Conservation (phyloP, 192 early-diverging fungal species). For the Lunasporangiospora selenospora region DNA sequence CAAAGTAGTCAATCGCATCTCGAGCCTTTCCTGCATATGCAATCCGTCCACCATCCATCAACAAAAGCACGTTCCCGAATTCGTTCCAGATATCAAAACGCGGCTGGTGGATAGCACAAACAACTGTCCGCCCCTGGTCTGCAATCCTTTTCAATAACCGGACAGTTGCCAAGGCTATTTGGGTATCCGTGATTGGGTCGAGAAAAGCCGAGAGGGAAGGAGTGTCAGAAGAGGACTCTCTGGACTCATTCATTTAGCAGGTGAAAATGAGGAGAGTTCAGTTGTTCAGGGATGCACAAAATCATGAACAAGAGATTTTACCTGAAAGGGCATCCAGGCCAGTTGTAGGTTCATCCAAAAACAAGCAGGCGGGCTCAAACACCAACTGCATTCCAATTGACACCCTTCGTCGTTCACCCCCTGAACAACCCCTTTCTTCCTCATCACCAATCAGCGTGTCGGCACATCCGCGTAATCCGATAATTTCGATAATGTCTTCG, state of each 20-base stretch:
- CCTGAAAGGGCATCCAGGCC: slow-evolving; percentile 65
- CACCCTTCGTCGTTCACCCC: slow-evolving; percentile 81
- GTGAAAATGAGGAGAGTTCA: no score
- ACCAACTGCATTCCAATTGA: slow-evolving; percentile 82
- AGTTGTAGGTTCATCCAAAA: slow-evolving; percentile 70
- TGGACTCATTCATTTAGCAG: no score
- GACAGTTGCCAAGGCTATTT: slow-evolving; percentile 2
- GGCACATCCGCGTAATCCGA: slow-evolving; percentile 69
- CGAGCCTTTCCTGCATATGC: slow-evolving; percentile 7
- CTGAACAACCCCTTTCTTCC: slow-evolving; percentile 67
- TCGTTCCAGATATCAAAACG: slow-evolving; percentile 71
- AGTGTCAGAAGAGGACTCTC: no score
- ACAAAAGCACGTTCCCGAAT: slow-evolving; percentile 80
- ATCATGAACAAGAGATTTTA: no score
- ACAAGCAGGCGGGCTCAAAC: slow-evolving; percentile 73
- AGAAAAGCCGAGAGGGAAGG: no score
- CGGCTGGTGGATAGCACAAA: slow-evolving; percentile 92
- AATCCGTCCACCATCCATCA: slow-evolving; percentile 58
- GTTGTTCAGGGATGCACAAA: no score
- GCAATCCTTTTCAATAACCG: slow-evolving; percentile 15
- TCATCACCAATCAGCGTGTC: slow-evolving; percentile 67
- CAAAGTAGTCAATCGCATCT: slow-evolving; percentile 6
- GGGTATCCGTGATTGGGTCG: neutral
- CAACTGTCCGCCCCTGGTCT: slow-evolving; percentile 49
- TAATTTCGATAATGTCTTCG: slow-evolving; percentile 65